These are phyloP conservation scores for Alternaria brassicicola DNA, from an alignment of 2,329 filamentous ascomycete species.

Conservation along the genomic window DNA sequence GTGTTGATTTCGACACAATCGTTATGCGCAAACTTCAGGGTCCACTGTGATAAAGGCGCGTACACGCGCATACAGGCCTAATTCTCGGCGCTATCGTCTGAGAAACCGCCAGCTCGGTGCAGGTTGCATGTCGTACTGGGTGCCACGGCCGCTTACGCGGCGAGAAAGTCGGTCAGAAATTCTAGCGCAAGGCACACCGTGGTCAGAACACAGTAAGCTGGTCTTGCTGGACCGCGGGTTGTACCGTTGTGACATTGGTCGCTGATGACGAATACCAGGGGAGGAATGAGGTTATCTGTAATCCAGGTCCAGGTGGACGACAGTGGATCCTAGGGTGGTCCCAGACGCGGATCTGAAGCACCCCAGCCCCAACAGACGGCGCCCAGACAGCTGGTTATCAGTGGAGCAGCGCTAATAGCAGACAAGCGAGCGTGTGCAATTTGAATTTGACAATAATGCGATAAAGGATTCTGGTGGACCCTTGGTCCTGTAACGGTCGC, in stretches of 20 bases:
- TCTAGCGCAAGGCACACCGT: constrained; percentile 9
- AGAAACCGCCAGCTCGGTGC: constrained; percentile 7
- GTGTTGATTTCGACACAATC: background rate
- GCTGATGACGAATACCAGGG: background rate
- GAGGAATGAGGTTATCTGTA: constrained; percentile 1
- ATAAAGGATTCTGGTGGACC: constrained; percentile 12
- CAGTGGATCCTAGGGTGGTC: constrained; percentile 4
- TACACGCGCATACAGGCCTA: background rate
- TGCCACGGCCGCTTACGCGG: constrained; percentile 6
- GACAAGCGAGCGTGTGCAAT: constrained; percentile 8
- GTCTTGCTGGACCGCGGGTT: background rate
- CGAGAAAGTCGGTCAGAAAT: constrained; percentile 2
- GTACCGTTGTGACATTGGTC: background rate
- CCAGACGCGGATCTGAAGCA: constrained; percentile 17
- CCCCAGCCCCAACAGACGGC: constrained; percentile 16
- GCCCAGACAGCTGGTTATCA: constrained; percentile 22
- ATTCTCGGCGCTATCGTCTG: background rate
- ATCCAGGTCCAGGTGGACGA: constrained; percentile 9
- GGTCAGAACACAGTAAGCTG: background rate
- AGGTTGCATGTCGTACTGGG: constrained; percentile 1
- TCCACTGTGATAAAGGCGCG: background rate
- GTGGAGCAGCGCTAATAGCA: constrained; percentile 20
- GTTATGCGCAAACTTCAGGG: background rate
- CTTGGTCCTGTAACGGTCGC: constrained; percentile 1
- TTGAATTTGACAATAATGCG: constrained; percentile 11